Base-by-base conservation (phyloP, 495 filamentous ascomycete genomes). In the Penicillium ucsense region DNA sequence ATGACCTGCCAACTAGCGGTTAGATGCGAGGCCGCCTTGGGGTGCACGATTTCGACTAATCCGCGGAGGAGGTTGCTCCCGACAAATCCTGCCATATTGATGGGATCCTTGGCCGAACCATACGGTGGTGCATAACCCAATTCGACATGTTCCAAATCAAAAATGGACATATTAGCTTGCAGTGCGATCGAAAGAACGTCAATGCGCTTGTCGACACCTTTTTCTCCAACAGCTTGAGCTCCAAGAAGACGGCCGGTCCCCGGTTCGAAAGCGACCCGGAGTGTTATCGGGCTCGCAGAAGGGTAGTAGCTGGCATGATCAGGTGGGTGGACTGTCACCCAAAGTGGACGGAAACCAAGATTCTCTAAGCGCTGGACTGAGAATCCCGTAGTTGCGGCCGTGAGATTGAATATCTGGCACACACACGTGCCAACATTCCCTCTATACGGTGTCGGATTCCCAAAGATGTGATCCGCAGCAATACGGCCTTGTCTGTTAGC, bases 261-360 rank as follows among this genome's bases (percentile, higher is more conserved):
- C 2, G 31, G 43, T 34, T 45, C 32, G 30, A 45, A 45, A 8
- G 33, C 33, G 8, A 45, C 5, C 31, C 43, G 28, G 7, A 45
- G 20, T 3, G 43, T 36, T 9, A 35, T 45, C 8, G 35, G 43
- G 4, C 36, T 31, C 5, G 33, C 8, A 27, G 43, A 28, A 28
- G 43, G 43, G n/a, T 45, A 45, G 31, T 36, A 45, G 8, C 43
- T 34, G 30, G 43, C 11, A 34, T 45, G 33, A 34, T 45, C 43
- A 9, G 43, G 43, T 8, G 36, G 12, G 8, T 45, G 43, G 10
- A 35, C 43, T 36, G 43, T 45, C 32, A 45, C 43, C 8, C 28
- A 45, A 6, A 6, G 43, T 27, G 43, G 43, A 35, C 36, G 34
- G 28, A 27, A 45, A 4, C 43, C 43, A 27, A 35, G 4, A 12